These are phyloP conservation scores for Diaporthe destruens DNA, from an alignment of 2,329 filamentous ascomycete genomes.

Conservation along the genomic window DNA sequence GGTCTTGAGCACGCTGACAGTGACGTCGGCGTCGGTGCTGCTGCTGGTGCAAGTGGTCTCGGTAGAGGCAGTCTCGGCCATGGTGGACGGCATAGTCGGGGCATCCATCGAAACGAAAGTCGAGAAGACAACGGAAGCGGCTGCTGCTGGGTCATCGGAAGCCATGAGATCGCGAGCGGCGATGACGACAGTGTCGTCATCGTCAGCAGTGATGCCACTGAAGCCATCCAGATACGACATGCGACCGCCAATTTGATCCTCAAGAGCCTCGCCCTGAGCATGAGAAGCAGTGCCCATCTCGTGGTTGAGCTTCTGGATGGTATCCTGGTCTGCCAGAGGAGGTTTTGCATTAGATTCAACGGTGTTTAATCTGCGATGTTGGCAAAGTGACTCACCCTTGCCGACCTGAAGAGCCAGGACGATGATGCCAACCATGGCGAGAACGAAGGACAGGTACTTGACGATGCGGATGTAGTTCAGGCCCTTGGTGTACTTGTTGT, in stretches of 20 bases:
- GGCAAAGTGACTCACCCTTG: constrained; percentile 13
- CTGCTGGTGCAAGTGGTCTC: constrained; percentile 10
- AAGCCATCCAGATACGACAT: constrained; percentile 31
- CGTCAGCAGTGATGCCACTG: constrained; percentile 27
- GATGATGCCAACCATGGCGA: constrained; percentile 29
- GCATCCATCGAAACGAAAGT: neutral
- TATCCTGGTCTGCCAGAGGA: constrained; percentile 39
- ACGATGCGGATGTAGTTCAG: constrained; percentile 14
- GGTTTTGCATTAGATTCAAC: neutral
- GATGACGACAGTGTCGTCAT: constrained; percentile 4
- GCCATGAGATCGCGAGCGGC: constrained; percentile 15
- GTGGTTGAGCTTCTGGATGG: constrained; percentile 33
- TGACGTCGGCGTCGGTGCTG: neutral
- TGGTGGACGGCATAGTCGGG: neutral
- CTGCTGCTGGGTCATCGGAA: neutral
- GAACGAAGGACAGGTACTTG: constrained; percentile 28
- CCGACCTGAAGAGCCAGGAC: constrained; percentile 30
- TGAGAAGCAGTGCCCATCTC: neutral
- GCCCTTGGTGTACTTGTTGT: constrained; percentile 10
- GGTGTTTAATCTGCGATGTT: neutral
- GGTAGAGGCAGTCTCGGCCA: neutral
- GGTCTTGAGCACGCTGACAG: neutral
- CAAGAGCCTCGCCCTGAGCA: neutral
- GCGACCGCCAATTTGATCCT: neutral
- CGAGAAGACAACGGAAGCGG: neutral